Evolutionary conservation across 1,139 yeast species (phyloP), one percentile per base, ranked within the genome.

Genomic region (Taphrina sp.): DNA sequence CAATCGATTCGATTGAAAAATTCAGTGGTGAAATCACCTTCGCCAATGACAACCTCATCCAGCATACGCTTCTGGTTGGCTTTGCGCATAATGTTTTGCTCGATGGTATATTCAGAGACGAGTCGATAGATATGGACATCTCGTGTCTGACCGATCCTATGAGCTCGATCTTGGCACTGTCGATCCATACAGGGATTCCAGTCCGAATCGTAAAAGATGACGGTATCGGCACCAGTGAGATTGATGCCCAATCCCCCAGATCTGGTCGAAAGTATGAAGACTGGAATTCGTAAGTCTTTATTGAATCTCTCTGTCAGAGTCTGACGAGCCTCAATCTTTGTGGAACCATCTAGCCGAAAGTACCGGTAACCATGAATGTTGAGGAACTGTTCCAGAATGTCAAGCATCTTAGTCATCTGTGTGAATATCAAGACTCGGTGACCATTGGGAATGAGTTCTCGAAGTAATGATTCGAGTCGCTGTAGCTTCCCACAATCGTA

Each of bases 121-220:
- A 94, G 85, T 60, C 99, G 76, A 72, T 94, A 94, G 57, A 94
- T 92, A 68, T 94, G 98, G 35, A 94, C 99, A 67, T 94, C 98
- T 64, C 98, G 78, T 20, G 95, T 88, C 68, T 94, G 99, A 2
- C 99, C 99, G 67, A 94, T 94, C 74, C 99, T 84, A 70, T 94
- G 99, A 72, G 98, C 92, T 69, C 99, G 82, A 72, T 94, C 99
- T 70, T 94, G 98, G 73, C 98, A 94, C 70, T 94, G 99, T 67
- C 89, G 88, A 70, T 94, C 99, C 97, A 94, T 94, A 1, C 97
- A 95, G 1, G 99, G 99, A 68, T 94, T 94, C 99, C 99, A 94
- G 72, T 94, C 99, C 1, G 96, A 89, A 70, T 94, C 99, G 68
- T 94, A 94, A 70, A 94, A 94, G n/a, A 94, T 89, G 45, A 94